Conservation (phyloP, 1,284 basidiomycete species). For the Cutaneotrichosporon cavernicola region DNA sequence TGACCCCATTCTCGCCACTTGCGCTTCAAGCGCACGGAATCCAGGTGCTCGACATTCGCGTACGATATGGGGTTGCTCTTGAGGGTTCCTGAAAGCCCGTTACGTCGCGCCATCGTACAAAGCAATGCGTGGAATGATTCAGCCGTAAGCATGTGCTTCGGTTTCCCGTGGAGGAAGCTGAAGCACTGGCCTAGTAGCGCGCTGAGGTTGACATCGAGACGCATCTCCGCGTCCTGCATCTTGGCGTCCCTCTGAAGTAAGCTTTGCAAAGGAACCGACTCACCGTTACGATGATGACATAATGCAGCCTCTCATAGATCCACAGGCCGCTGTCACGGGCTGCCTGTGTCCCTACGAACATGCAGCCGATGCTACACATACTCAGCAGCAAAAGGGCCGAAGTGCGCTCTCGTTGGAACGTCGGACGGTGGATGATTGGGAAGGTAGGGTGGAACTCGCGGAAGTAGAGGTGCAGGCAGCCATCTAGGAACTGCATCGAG, state of each 20-base stretch:
- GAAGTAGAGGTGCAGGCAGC: conserved; percentile 40
- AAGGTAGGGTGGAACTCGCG: conserved; percentile 45
- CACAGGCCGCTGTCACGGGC: conserved; percentile 18
- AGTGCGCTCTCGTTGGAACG: conserved; percentile 30
- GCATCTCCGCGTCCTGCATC: conserved; percentile 10
- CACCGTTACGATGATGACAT: conserved; percentile 14
- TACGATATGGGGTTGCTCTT: conserved; percentile 14
- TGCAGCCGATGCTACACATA: conserved; percentile 25
- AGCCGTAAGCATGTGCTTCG: conserved; percentile 20
- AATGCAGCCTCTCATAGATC: conserved; percentile 21
- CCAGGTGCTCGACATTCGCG: conserved; percentile 11
- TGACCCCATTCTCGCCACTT: conserved; percentile 20
- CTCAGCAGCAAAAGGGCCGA: conserved; percentile 40
- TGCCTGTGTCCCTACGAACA: conserved; percentile 23
- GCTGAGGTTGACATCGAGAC: conserved; percentile 13
- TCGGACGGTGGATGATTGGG: conserved; percentile 42
- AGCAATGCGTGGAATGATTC: conserved; percentile 18
- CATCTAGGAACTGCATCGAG: conserved; percentile 23
- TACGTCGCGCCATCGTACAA: conserved; percentile 17
- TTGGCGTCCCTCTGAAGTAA: conserved; percentile 15
- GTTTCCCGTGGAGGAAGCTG: conserved; percentile 18
- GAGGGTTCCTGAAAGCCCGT: conserved; percentile 11
- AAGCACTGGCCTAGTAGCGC: conserved; percentile 20
- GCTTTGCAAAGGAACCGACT: not conserved
- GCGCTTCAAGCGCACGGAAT: not conserved